Evolutionary conservation across 306 rosid species (phyloP).

Genomic region (Dalbergia cultrata): DNA sequence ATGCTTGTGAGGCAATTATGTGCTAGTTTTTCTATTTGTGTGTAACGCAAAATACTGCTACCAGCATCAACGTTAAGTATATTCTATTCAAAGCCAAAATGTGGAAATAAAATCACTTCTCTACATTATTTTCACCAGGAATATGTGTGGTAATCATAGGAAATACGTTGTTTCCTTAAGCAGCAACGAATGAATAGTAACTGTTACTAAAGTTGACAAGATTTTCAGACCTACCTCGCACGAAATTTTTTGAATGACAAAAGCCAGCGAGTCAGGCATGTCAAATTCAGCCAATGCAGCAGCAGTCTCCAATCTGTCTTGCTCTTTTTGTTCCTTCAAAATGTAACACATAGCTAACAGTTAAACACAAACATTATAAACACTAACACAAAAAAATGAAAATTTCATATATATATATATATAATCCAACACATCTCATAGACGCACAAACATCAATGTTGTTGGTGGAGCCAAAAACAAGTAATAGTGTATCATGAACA

Average conservation of each 20-base stretch:
- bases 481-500: no score
- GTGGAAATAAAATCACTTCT: constrained; percentile 32
- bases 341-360: background rate
- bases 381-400: no score
- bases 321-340: constrained; percentile 63
- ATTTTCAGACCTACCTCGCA: constrained; percentile 64
- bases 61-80: constrained; percentile 43
- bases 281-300: constrained; percentile 55
- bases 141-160: background rate
- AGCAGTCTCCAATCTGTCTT: constrained; percentile 56
- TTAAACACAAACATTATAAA: no score
- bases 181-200: constrained; percentile 7
- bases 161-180: constrained; percentile 21
- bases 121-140: background rate
- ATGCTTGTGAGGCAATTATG: background rate
- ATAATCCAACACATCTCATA: no score
- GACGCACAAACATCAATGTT: no score
- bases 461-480: no score
- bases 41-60: background rate
- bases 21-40: background rate
- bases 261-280: constrained; percentile 66
- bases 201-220: constrained; percentile 37
- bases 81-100: constrained; percentile 33
- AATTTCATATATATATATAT: no score
- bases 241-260: constrained; percentile 72